Percentiles rank a stretch among this genome's conserved stretches.
These are phyloP conservation scores for Gomphus sp. DNA, from an alignment of 1,284 basidiomycete genomes.

Conservation along the genomic window DNA sequence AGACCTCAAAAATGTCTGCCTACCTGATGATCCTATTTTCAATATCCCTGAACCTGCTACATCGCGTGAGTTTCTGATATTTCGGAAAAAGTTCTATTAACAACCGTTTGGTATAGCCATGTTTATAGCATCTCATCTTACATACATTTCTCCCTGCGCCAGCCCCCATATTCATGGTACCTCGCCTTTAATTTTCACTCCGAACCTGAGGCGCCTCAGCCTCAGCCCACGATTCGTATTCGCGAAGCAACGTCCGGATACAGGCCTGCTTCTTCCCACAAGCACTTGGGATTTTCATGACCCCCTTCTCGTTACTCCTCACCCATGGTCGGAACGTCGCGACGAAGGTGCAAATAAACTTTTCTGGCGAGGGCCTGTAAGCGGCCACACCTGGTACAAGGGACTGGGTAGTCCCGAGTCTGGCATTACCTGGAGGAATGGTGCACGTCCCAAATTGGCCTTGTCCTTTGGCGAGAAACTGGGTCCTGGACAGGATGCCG, in stretches of 20 bases:
- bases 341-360: constrained; percentile 19
- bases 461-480: constrained; percentile 16
- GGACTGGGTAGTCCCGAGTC: constrained; percentile 25
- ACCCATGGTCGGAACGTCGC: constrained; percentile 5
- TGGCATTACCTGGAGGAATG: constrained; percentile 10
- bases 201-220: neutral
- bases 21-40: constrained; percentile 20
- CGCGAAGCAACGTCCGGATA: constrained; percentile 3
- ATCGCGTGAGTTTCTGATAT: neutral
- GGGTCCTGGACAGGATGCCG: constrained; percentile 21
- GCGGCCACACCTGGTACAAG: constrained; percentile 26
- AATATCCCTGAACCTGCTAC: constrained; percentile 10
- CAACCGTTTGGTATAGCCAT: constrained; percentile 13
- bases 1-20: constrained; percentile 20
- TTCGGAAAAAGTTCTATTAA: neutral
- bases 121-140: constrained; percentile 32
- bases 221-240: constrained; percentile 5
- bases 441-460: constrained; percentile 7
- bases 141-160: constrained; percentile 37
- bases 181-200: constrained; percentile 4
- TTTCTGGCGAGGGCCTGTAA: constrained; percentile 31
- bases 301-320: neutral
- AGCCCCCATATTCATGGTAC: constrained; percentile 23
- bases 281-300: constrained; percentile 8
- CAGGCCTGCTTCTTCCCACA: constrained; percentile 4